Percentiles rank a stretch among this genome's conserved stretches.
These are phyloP conservation scores for Aspergillus sp. DNA, from an alignment of 2,329 filamentous ascomycete genomes.

Conservation along the genomic window DNA sequence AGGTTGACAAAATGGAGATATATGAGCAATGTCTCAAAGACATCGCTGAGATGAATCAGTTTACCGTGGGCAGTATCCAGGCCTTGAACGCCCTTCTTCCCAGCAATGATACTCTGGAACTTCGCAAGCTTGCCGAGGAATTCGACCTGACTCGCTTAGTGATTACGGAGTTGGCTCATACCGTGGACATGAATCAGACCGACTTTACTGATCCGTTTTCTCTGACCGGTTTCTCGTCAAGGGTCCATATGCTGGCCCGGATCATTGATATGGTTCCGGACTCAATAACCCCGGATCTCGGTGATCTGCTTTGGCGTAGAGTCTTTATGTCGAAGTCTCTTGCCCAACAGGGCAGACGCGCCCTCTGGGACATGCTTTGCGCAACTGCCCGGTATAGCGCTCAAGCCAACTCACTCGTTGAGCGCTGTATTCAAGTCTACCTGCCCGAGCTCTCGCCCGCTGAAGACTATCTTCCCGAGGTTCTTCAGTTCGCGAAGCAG, in stretches of 20 bases:
- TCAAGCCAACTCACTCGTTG: constrained; percentile 43
- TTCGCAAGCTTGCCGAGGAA: constrained; percentile 61
- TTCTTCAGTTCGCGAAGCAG: constrained; percentile 47
- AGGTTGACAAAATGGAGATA: constrained; percentile 61
- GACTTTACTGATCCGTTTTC: constrained; percentile 42
- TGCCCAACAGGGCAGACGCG: constrained; percentile 61
- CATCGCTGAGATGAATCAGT: constrained; percentile 63
- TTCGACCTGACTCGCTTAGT: constrained; percentile 64
- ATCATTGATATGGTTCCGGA: constrained; percentile 64
- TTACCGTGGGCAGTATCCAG: constrained; percentile 72
- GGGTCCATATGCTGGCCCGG: constrained; percentile 59
- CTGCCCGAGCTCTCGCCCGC: constrained; percentile 41
- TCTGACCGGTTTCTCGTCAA: constrained; percentile 51
- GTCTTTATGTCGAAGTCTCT: constrained; percentile 67
- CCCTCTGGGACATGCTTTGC: constrained; percentile 70
- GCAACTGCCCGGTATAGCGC: constrained; percentile 30
- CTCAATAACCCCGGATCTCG: constrained; percentile 63
- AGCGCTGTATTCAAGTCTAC: constrained; percentile 47
- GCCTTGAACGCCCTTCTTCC: constrained; percentile 55
- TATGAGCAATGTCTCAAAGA: constrained; percentile 69
- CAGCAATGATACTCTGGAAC: constrained; percentile 50
- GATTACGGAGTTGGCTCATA: constrained; percentile 65
- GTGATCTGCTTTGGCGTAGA: constrained; percentile 68
- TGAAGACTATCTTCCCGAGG: constrained; percentile 39
- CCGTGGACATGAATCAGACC: constrained; percentile 47